Evolutionary conservation across 2,329 filamentous ascomycete species (phyloP).

Genomic region (Tolypocladium tundrense): DNA sequence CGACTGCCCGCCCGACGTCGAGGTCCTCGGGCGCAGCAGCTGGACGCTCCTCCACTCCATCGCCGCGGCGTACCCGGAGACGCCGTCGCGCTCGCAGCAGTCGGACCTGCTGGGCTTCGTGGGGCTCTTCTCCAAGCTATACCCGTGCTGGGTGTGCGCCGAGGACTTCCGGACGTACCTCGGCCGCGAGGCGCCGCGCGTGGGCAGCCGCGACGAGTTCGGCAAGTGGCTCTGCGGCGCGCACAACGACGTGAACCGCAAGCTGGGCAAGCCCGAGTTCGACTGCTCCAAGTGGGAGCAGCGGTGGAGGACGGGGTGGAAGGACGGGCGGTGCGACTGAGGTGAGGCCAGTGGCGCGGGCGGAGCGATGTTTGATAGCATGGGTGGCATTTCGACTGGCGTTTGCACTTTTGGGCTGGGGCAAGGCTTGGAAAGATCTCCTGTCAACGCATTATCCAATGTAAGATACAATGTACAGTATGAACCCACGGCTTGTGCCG

Average conservation of each 20-base stretch:
- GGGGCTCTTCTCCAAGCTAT: conserved; percentile 69
- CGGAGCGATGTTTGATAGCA: neutral
- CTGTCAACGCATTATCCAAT: neutral
- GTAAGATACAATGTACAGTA: neutral
- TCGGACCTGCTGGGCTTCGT: conserved; percentile 70
- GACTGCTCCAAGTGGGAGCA: conserved; percentile 89
- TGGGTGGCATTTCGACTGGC: neutral
- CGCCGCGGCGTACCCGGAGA: conserved; percentile 72
- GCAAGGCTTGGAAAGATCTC: neutral
- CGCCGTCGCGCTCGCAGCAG: conserved; percentile 60
- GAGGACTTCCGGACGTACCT: conserved; percentile 85
- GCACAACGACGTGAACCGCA: conserved; percentile 79
- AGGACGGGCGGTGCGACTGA: conserved; percentile 53
- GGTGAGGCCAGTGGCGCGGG: neutral
- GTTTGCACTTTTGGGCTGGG: neutral
- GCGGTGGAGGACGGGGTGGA: conserved; percentile 87
- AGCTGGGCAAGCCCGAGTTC: conserved; percentile 83
- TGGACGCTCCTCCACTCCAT: conserved; percentile 94
- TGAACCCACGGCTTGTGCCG: neutral
- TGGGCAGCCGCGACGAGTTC: conserved; percentile 56
- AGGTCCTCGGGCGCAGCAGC: conserved; percentile 71
- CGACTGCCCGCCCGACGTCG: conserved; percentile 87
- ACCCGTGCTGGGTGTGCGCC: conserved; percentile 93
- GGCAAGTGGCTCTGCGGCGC: conserved; percentile 76
- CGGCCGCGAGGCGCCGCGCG: conserved; percentile 54